phyloP scores from a whole-genome alignment of 306 rosid species.

The Fragaria vesca region DNA sequence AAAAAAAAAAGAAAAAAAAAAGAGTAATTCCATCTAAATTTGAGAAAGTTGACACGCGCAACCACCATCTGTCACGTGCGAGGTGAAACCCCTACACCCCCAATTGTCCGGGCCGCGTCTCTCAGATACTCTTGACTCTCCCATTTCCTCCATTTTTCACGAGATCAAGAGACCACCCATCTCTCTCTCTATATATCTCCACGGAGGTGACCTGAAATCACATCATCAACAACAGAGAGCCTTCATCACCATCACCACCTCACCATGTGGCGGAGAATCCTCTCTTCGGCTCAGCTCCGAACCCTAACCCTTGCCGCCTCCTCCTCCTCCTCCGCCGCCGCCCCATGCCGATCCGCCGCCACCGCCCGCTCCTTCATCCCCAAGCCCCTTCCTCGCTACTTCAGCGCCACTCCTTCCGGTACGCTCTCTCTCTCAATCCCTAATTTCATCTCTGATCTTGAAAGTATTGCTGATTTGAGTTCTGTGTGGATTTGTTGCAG shows the following conservation, averaged over 20 bases:
- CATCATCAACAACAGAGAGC: not conserved
- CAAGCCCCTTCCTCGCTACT: conserved; percentile 31
- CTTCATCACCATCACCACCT: not conserved
- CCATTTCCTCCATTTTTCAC: conserved; percentile 4
- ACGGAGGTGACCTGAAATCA: conserved; percentile 31
- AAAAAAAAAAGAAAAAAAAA: no score
- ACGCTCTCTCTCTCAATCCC: not conserved
- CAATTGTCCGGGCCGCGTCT: not conserved
- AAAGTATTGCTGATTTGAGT: not conserved
- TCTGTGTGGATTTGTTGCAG: conserved; percentile 21
- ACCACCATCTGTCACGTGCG: conserved; percentile 2
- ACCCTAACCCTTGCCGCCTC: conserved; percentile 44
- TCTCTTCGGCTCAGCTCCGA: conserved; percentile 62
- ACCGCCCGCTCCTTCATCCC: conserved; percentile 13
- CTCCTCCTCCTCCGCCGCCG: conserved; percentile 25
- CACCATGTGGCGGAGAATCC: conserved; percentile 70
- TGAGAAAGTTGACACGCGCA: conserved; percentile 15
- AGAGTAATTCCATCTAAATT: not conserved
- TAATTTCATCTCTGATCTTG: not conserved
- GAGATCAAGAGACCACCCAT: not conserved
- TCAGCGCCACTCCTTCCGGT: conserved; percentile 50
- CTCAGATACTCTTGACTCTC: not conserved
- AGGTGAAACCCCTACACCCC: conserved; percentile 1
- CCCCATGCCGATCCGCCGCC: conserved; percentile 43
- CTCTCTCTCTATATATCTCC: not conserved